These are phyloP conservation scores for Pestalotiopsis sp. DNA, from an alignment of 2,329 filamentous ascomycete species.

Conservation along the genomic window DNA sequence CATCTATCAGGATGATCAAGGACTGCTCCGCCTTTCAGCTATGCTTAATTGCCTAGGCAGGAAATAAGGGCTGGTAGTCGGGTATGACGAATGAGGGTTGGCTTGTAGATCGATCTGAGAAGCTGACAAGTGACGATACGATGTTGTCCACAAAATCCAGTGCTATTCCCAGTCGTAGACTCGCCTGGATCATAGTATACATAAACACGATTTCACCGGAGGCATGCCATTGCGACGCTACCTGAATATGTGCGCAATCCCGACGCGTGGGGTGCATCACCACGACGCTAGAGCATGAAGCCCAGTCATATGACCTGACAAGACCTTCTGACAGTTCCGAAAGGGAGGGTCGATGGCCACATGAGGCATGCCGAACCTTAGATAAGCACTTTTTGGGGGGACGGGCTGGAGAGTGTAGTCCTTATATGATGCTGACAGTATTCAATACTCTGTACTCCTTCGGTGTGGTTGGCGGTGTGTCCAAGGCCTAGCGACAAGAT, in stretches of 20 bases:
- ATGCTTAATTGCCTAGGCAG: neutral
- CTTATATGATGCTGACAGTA: neutral
- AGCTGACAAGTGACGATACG: neutral
- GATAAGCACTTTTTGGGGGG: neutral
- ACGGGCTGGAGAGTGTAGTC: neutral
- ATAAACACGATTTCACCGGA: neutral
- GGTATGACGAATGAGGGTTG: neutral
- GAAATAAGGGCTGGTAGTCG: too few species aligned
- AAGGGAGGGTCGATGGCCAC: neutral
- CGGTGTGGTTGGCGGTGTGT: neutral
- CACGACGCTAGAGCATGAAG: neutral
- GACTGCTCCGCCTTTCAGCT: too few species aligned
- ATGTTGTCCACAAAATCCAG: neutral
- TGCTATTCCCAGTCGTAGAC: neutral
- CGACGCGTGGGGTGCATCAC: neutral
- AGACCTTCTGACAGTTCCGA: neutral
- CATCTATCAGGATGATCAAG: too few species aligned
- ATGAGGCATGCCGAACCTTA: constrained; percentile 10
- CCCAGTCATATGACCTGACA: neutral
- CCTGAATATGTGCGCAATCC: neutral
- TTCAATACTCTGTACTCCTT: neutral
- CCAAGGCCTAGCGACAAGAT: neutral
- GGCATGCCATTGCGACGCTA: neutral
- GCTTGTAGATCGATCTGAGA: neutral
- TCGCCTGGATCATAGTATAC: neutral